Percentiles rank a stretch among this genome's conserved stretches.
These are phyloP conservation scores for Halophytophthora polymorphica DNA, from an alignment of 352 stramenopile genomes.

Conservation along the genomic window DNA sequence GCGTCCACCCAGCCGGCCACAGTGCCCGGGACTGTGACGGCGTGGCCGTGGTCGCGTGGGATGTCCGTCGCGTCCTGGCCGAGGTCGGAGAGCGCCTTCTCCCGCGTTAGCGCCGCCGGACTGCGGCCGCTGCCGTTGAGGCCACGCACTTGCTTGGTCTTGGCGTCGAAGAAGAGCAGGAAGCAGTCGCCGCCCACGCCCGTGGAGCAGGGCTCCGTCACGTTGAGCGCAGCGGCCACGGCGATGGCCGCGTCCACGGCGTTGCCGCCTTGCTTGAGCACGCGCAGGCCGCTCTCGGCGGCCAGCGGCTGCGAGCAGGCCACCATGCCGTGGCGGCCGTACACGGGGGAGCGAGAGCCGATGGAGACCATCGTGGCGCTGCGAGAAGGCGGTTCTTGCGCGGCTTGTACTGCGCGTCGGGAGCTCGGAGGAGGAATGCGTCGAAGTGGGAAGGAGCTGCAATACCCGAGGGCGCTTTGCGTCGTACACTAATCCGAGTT, in stretches of 20 bases:
- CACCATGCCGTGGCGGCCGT: constrained; percentile 90
- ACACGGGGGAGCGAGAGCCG: constrained; percentile 83
- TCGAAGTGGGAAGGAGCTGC: too few species aligned
- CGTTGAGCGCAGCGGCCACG: constrained; percentile 48
- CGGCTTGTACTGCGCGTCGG: neutral
- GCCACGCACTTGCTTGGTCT: constrained; percentile 73
- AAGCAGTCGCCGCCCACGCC: constrained; percentile 94
- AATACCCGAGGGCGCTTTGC: too few species aligned
- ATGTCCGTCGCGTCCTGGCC: constrained; percentile 30
- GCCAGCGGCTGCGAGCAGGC: constrained; percentile 92
- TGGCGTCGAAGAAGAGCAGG: constrained; percentile 92
- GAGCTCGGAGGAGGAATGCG: neutral
- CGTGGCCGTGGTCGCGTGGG: constrained; percentile 56
- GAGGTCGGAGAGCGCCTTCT: constrained; percentile 50
- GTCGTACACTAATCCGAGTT: too few species aligned
- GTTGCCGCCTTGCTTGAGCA: constrained; percentile 91
- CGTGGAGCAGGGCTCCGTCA: constrained; percentile 77
- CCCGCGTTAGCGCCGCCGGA: constrained; percentile 76
- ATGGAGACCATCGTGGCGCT: constrained; percentile 47
- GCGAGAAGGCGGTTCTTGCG: neutral
- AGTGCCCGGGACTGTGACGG: constrained; percentile 89
- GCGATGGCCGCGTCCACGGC: constrained; percentile 91
- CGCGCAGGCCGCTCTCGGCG: constrained; percentile 88
- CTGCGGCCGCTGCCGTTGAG: constrained; percentile 93
- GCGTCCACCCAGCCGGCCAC: constrained; percentile 92